Percentiles rank a stretch among this genome's conserved stretches.
Conservation (phyloP, 495 filamentous ascomycete species). For the Lasiosphaeris hirsuta region DNA sequence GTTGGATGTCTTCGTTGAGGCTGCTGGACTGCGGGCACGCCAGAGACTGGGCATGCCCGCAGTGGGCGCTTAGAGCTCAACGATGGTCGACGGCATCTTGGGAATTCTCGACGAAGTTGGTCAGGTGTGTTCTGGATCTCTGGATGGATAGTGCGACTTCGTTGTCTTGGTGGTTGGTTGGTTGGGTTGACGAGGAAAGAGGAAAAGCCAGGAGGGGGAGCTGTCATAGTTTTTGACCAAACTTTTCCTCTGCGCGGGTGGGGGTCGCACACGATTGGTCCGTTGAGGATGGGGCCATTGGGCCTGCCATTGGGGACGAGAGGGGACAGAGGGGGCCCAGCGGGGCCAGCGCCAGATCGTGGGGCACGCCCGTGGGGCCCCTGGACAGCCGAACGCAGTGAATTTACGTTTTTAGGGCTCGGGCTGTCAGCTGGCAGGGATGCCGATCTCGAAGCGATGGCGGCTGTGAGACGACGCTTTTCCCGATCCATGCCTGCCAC, state of each 20-base stretch:
- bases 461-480: conserved; percentile 13
- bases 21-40: conserved; percentile 71
- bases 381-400: not conserved
- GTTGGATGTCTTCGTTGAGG: conserved; percentile 71
- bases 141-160: conserved; percentile 59
- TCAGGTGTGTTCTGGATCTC: conserved; percentile 36
- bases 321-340: not conserved
- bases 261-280: conserved; percentile 10
- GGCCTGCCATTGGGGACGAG: conserved; percentile 12
- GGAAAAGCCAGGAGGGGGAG: conserved; percentile 33
- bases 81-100: conserved; percentile 80
- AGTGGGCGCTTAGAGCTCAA: conserved; percentile 93
- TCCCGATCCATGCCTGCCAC: conserved; percentile 2
- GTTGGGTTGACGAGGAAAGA: conserved; percentile 33
- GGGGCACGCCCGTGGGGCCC: conserved; percentile 14
- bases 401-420: not conserved
- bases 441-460: not conserved
- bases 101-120: conserved; percentile 74
- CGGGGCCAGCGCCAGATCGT: conserved; percentile 13
- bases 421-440: conserved; percentile 12
- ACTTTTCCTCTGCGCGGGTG: conserved; percentile 32
- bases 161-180: conserved; percentile 54
- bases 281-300: not conserved
- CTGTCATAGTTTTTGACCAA: conserved; percentile 33
- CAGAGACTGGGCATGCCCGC: conserved; percentile 55